phyloP scores from a whole-genome alignment of 108 stramenopile species.

The Nitzschia sp. region DNA sequence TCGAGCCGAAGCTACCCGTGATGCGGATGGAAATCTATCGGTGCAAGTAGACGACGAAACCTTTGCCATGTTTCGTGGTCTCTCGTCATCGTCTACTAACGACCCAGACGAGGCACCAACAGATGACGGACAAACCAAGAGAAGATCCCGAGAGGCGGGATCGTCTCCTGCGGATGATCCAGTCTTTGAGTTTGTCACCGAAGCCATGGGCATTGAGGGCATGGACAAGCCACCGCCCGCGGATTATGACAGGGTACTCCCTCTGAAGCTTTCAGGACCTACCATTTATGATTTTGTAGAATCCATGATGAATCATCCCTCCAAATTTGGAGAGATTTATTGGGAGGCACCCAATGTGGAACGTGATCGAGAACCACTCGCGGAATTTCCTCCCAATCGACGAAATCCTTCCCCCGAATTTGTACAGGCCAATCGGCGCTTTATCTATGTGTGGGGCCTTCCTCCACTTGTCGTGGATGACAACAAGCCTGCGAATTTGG shows the following conservation, averaged over 20 bases:
- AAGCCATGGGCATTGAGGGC: constrained; percentile 24
- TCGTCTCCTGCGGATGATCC: constrained; percentile 3
- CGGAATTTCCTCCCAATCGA: constrained; percentile 53
- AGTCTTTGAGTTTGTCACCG: constrained; percentile 22
- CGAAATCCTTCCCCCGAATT: constrained; percentile 59
- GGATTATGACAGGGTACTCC: constrained; percentile 29
- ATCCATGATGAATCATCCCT: constrained; percentile 66
- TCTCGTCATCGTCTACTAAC: not conserved
- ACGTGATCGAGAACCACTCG: constrained; percentile 66
- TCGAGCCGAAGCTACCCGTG: constrained; percentile 25
- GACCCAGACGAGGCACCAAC: not conserved
- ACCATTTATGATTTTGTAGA: constrained; percentile 65
- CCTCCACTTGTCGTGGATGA: constrained; percentile 58
- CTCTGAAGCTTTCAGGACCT: constrained; percentile 26
- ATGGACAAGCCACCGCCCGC: constrained; percentile 22
- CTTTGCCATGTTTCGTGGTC: constrained; percentile 26
- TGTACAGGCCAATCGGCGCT: constrained; percentile 64
- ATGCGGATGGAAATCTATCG: constrained; percentile 35
- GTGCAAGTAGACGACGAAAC: constrained; percentile 39
- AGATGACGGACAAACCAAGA: constrained; percentile 2
- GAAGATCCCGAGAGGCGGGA: not conserved
- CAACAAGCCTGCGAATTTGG: constrained; percentile 49
- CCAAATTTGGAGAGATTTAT: constrained; percentile 63
- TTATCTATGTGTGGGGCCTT: constrained; percentile 74
- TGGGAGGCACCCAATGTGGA: constrained; percentile 54